A percentile compares a stretch with the other conserved stretches of the same genome.
Evolutionary conservation across 176 grass and related monocot genomes (phyloP).

Genomic region (Miscanthus lutarioriparius): DNA sequence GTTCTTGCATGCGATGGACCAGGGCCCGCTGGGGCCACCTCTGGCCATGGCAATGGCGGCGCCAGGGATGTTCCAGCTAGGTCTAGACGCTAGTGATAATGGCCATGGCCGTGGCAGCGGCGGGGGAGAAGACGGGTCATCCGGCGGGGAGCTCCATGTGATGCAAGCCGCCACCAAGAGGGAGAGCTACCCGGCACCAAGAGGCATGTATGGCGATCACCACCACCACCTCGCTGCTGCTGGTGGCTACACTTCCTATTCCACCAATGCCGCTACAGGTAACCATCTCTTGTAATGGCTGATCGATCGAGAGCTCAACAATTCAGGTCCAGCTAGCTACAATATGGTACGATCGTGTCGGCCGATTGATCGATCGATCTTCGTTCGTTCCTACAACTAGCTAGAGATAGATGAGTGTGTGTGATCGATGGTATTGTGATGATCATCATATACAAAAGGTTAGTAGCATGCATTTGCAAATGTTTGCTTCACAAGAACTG

Average conservation of each 20-base stretch:
- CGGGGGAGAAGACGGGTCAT: slow-evolving; percentile 27
- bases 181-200: slow-evolving; percentile 15
- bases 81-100: not conserved
- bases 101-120: not conserved
- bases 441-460: slow-evolving; percentile 18
- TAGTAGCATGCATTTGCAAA: slow-evolving; percentile 29
- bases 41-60: slow-evolving; percentile 37
- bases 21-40: slow-evolving; percentile 3
- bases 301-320: not conserved
- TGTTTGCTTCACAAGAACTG: slow-evolving; percentile 26
- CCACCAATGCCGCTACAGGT: slow-evolving; percentile 46
- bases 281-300: slow-evolving; percentile 55
- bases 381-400: slow-evolving; percentile 19
- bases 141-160: not conserved
- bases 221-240: slow-evolving; percentile 34
- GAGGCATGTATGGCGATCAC: slow-evolving; percentile 44
- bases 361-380: not conserved
- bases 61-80: slow-evolving; percentile 46
- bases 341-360: not conserved
- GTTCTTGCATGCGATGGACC: slow-evolving; percentile 61
- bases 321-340: not conserved
- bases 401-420: slow-evolving; percentile 14
- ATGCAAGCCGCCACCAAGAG: slow-evolving; percentile 41
- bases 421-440: not conserved
- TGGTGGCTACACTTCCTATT: slow-evolving; percentile 44